phyloP scores from a whole-genome alignment of 768 basidiomycete species.

The Sarcomyxa edulis region DNA sequence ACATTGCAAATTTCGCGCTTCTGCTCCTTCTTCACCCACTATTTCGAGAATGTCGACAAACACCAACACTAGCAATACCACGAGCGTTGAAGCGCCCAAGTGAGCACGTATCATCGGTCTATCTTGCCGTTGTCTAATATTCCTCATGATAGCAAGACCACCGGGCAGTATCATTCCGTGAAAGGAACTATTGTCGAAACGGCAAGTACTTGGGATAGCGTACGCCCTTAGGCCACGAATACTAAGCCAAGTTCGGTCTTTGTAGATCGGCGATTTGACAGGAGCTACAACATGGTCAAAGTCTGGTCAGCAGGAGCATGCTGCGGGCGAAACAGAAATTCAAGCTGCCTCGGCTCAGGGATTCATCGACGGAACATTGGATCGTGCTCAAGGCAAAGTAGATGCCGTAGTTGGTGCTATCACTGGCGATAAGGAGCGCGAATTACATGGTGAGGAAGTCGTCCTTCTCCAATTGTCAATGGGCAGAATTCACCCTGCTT shows the following conservation, averaged over 20 bases:
- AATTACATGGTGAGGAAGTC: slow-evolving; percentile 31
- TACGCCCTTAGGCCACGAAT: neutral
- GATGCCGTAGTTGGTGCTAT: slow-evolving; percentile 48
- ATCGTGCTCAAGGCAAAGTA: slow-evolving; percentile 41
- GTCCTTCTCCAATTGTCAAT: neutral
- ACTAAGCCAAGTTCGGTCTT: no score
- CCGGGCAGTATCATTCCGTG: slow-evolving; percentile 31
- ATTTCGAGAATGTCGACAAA: no score
- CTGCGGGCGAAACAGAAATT: slow-evolving; percentile 35
- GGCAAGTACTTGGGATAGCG: neutral
- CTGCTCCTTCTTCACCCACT: no score
- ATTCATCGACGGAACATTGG: slow-evolving; percentile 39
- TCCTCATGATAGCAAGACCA: slow-evolving; percentile 23
- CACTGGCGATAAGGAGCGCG: slow-evolving; percentile 44
- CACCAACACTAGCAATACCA: no score
- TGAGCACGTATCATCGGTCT: neutral
- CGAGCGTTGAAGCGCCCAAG: slow-evolving; percentile 3
- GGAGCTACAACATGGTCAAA: slow-evolving; percentile 31
- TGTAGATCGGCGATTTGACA: slow-evolving; percentile 32
- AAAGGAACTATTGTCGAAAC: slow-evolving; percentile 29
- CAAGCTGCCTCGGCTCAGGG: slow-evolving; percentile 41
- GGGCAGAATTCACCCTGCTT: neutral
- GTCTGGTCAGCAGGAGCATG: slow-evolving; percentile 40
- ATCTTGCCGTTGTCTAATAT: neutral
- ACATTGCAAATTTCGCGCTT: no score